Base-by-base conservation (phyloP, 2,329 filamentous ascomycete genomes). In the Epichloe hybrida region DNA sequence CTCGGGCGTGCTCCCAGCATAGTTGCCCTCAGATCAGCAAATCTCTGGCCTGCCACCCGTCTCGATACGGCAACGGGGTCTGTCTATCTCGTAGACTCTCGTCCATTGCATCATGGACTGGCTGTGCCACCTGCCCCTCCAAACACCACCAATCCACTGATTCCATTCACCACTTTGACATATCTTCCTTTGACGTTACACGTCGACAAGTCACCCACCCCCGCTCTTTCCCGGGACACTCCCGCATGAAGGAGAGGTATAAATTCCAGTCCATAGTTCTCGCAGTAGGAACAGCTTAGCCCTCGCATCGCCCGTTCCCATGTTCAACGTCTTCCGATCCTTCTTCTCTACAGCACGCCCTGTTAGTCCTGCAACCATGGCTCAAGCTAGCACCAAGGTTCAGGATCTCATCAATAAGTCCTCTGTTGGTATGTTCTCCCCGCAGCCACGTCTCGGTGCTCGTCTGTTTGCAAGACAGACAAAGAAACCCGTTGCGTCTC, bases 391-490 rank as follows among this genome's bases (percentile, higher is more conserved):
- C 72, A 76, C 79, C 56, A 94, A 94, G 71, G 87, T 86, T 55
- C 81, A 95, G 70, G 69, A 75, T 63, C 83, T 96, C 72, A 95
- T 97, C 69, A 81, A 93, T 70, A 83, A 90, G 64, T 93, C 95
- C 73, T 72, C 81, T 61, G 89, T 95, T 68, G 83, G 84, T 88
- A 75, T 50, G 83, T 64, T 51, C 37, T 8, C 12, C 23, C 20
- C 36, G 11, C 21, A 41, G 27, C 27, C 27, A 1, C 27, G 11
- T 31, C 27, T 31, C 27, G 27, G 27, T 3, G 27, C 9, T 12
- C 13, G 15, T 21, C 17, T 34, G n/a, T 9, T 11, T 13, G 5
- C 46, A 34, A n/a, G 15, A 9, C 27, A 9, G 8, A 1, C 1
- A 31, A 31, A 31, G 27, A 31, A 31, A 1, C 27, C 4, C 27